Base-by-base conservation (phyloP, 768 basidiomycete species). In the Coprinellus micaceus region DNA sequence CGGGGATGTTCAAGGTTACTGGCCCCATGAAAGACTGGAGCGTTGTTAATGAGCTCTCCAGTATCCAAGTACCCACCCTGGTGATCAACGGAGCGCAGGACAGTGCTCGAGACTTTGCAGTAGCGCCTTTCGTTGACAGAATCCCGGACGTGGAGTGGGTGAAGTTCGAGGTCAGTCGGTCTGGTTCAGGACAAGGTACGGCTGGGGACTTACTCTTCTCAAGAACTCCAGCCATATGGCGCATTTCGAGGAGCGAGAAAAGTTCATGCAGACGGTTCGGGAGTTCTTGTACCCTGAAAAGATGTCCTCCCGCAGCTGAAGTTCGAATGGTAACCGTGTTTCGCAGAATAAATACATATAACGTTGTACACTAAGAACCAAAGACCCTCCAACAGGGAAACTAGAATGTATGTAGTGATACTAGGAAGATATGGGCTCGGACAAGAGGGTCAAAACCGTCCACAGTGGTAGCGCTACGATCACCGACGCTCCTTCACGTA, bases 401-500 rank as follows among this genome's bases (percentile, higher is more conserved):
- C 33, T 33, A 33, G 33, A 13, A 13, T 33, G n/a, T n/a, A n/a
- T n/a, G n/a, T n/a, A n/a, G n/a, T n/a, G n/a, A n/a, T n/a, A n/a
- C n/a, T n/a, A n/a, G n/a, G n/a, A n/a, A n/a, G n/a, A n/a, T n/a
- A n/a, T n/a, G n/a, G n/a, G n/a, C n/a, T n/a, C n/a, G n/a, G n/a
- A 37, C 36, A 37, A 37, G n/a, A 21, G 6, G 19, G 13, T 5
- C 10, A 43, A 43, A 43, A 19, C 40, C 6, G 19, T 21, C 40
- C 40, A 19, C 6, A 10, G n/a, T 19, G 10, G 6, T 10, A 15
- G 19, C 5, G 36, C n/a, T 7, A 43, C 7, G 13, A 26, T 51
- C 49, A 83, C 60, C 80, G 75, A 63, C 77, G 78, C 77, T 98
- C 95, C 72, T 89, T 91, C 50, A 98, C 95, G 66, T 86, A 94